A percentile compares a stretch with the other conserved stretches of the same genome.
Conservation (phyloP, 345 rosid genomes). For the Syzygium oleosum region DNA sequence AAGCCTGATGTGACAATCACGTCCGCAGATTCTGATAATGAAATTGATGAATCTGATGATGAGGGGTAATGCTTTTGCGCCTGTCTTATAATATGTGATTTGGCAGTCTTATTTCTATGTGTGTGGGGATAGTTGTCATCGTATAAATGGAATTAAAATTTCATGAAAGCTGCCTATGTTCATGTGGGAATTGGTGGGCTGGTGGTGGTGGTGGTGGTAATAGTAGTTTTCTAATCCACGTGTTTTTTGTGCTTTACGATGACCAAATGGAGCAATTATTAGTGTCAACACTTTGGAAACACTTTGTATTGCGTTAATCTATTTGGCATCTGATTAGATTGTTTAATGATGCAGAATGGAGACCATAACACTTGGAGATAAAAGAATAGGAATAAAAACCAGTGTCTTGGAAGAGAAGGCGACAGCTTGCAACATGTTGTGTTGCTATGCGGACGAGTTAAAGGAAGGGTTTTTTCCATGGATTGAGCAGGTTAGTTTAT, state of each 20-base stretch:
- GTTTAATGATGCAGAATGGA: slow-evolving; percentile 64
- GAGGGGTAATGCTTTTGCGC: slow-evolving; percentile 52
- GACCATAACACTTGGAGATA: slow-evolving; percentile 98
- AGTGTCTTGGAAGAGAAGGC: slow-evolving; percentile 99
- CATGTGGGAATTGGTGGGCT: background rate
- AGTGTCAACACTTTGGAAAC: background rate
- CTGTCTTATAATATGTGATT: background rate
- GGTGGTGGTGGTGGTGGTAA: background rate
- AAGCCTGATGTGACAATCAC: slow-evolving; percentile 99
- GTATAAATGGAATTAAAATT: background rate
- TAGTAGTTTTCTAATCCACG: background rate
- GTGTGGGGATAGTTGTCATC: background rate
- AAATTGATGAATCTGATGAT: slow-evolving; percentile 87
- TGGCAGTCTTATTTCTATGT: background rate
- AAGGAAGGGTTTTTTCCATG: slow-evolving; percentile 99
- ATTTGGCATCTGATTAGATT: background rate
- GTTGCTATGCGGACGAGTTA: slow-evolving; percentile 98
- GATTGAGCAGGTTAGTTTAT: slow-evolving; percentile 78
- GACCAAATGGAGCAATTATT: background rate
- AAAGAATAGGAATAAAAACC: slow-evolving; percentile 97
- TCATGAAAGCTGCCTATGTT: background rate
- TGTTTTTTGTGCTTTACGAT: background rate
- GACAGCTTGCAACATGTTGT: slow-evolving; percentile 97
- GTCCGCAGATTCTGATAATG: slow-evolving; percentile 94
- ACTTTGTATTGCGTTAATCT: background rate